A percentile compares a stretch with the other conserved stretches of the same genome.
phyloP scores from a whole-genome alignment of 1,139 yeast genomes.

The Suhomyces choctaworum region DNA sequence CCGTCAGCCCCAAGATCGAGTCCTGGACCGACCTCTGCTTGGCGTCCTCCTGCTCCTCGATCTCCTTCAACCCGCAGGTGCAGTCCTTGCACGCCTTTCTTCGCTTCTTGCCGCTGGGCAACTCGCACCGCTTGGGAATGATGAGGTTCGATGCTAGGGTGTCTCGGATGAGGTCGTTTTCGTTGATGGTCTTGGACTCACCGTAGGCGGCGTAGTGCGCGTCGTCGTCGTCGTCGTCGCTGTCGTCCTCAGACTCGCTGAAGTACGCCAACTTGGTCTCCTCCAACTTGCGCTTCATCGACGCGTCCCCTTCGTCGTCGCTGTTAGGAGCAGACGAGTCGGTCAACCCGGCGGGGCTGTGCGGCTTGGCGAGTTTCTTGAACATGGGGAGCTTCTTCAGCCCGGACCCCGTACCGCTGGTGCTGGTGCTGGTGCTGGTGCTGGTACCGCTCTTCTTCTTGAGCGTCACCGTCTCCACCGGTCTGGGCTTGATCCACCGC shows the following conservation, averaged over 20 bases:
- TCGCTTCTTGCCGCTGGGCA: constrained; percentile 61
- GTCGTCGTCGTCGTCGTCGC: constrained; percentile 45
- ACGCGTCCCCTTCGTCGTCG: constrained; percentile 41
- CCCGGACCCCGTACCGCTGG: constrained; percentile 2
- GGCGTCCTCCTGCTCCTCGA: constrained; percentile 57
- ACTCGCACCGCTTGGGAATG: constrained; percentile 50
- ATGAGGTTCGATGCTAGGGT: constrained; percentile 33
- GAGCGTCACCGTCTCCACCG: constrained; percentile 30
- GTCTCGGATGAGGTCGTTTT: constrained; percentile 41
- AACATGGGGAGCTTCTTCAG: constrained; percentile 16
- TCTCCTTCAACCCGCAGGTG: constrained; percentile 91
- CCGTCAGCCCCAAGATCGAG: constrained; percentile 48
- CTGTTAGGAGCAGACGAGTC: constrained; percentile 43
- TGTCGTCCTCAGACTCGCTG: constrained; percentile 46
- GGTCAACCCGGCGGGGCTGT: constrained; percentile 35
- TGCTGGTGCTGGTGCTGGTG: background rate
- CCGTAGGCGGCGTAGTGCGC: constrained; percentile 35
- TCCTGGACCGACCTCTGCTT: constrained; percentile 51
- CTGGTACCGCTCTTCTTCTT: constrained; percentile 22
- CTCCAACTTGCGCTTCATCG: constrained; percentile 46
- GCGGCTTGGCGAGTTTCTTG: constrained; percentile 16
- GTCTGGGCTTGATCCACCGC: constrained; percentile 49
- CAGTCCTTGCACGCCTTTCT: constrained; percentile 95
- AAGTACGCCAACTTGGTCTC: constrained; percentile 52
- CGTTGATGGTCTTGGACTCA: constrained; percentile 36